A percentile compares a stretch with the other conserved stretches of the same genome.
Conservation (phyloP, 2,329 filamentous ascomycete genomes). For the Cytospora paraplurivora region DNA sequence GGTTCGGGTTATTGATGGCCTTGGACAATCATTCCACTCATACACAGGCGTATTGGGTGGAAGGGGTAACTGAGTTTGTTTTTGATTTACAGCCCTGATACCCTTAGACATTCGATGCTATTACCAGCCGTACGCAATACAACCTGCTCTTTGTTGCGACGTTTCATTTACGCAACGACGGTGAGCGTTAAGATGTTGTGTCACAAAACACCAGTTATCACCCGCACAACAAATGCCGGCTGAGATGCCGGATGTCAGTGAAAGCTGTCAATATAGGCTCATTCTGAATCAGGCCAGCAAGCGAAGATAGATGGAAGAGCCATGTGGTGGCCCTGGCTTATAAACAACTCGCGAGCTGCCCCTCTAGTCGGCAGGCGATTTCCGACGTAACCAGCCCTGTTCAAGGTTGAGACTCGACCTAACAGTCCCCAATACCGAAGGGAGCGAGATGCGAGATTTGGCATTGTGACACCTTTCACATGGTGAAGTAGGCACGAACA, state of each 20-base stretch:
- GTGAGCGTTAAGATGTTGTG: background rate
- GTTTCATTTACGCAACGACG: background rate
- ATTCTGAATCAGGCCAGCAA: no score
- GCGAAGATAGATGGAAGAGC: no score
- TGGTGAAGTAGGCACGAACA: no score
- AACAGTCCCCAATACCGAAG: background rate
- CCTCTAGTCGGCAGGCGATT: background rate
- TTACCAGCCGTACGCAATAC: background rate
- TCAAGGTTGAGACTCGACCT: conserved; percentile 3
- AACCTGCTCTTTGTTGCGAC: background rate
- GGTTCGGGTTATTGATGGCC: background rate
- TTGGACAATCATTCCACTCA: background rate
- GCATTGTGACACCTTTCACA: no score
- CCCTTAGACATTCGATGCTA: background rate
- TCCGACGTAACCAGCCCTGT: background rate
- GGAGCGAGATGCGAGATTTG: background rate
- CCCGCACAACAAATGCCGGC: no score
- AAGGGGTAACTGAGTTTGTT: background rate
- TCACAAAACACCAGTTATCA: background rate
- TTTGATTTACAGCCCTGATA: background rate
- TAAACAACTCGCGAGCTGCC: background rate
- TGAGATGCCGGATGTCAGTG: no score
- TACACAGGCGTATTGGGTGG: background rate
- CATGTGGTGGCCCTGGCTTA: background rate
- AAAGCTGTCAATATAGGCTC: no score